Base-by-base conservation (phyloP, 495 filamentous ascomycete genomes). In the Penicillium psychrofluorescens region DNA sequence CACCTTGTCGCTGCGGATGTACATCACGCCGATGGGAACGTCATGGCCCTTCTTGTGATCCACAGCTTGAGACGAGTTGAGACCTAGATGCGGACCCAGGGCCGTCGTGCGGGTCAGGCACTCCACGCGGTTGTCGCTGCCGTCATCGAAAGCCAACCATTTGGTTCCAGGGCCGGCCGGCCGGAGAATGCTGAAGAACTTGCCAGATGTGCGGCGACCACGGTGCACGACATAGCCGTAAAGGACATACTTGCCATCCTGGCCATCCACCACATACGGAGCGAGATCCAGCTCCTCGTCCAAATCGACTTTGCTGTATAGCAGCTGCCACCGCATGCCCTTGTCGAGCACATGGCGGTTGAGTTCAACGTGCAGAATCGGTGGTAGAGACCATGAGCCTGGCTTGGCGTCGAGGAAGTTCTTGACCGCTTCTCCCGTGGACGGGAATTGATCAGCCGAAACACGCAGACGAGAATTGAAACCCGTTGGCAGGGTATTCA, bases 221-320 rank as follows among this genome's bases (percentile, higher is more conserved):
- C 70, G 70, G 50, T 84, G 81, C 4, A 82, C 79, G 12, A 83
- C 64, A 38, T 82, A 78, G 11, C 78, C 79, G 48, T 77, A 83
- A 1, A 85, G 69, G 0, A 73, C 68, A 51, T 84, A 85, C 4
- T 68, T 56, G 41, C 70, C 53, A 11, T 41, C 53, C 28, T 67
- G 51, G 0, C 53, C 56, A 32, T 69, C 54, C n/a, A 60, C 38
- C 6, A 66, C 54, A 44, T 54, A 66, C 1, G 57, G 54, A 11
- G 59, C 50, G 11, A 84, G 59, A 36, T 66, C 64, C 13, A 84
- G 49, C 11, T 66, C 56, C 30, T 82, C 76, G 32, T 83, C 68
- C 14, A 83, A 47, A 2, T 71, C 64, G 10, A 85, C 70, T 13
- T 67, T 65, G 48, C 82, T 72, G 36, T 74, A 70, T n/a, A 77